Conservation (phyloP, 1,284 basidiomycete genomes). For the Ceratobasidium sp. region DNA sequence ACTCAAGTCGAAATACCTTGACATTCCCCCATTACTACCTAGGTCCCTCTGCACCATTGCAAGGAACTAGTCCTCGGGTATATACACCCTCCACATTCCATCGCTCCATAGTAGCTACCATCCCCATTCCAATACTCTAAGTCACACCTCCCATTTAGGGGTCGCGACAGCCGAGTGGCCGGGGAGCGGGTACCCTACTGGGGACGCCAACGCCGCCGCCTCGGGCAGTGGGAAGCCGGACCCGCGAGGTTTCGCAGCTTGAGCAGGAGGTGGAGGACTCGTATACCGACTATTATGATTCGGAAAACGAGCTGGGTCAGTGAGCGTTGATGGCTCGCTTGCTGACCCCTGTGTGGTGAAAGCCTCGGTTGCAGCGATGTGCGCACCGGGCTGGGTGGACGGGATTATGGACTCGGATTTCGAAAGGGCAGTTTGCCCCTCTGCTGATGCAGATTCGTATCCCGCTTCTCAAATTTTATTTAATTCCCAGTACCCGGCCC, state of each 20-base stretch:
- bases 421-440: constrained; percentile 12
- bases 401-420: background rate
- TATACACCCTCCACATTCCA: too few relatives aligned
- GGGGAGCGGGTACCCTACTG: background rate
- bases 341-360: background rate
- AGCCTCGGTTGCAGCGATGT: background rate
- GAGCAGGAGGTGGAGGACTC: background rate
- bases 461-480: constrained; percentile 1
- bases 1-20: too few relatives aligned
- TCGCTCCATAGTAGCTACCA: too few relatives aligned
- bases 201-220: constrained; percentile 7
- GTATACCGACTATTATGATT: constrained; percentile 13
- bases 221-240: too few relatives aligned
- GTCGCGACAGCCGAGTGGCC: too few relatives aligned
- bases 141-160: too few relatives aligned
- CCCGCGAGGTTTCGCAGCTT: background rate
- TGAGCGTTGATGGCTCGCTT: background rate
- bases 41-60: too few relatives aligned
- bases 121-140: too few relatives aligned
- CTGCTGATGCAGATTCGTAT: background rate
- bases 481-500: background rate
- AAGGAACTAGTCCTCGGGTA: too few relatives aligned
- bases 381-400: background rate
- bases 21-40: too few relatives aligned
- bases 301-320: constrained; percentile 30